Conservation (phyloP, 2,329 filamentous ascomycete genomes). For the Clonostachys solani region DNA sequence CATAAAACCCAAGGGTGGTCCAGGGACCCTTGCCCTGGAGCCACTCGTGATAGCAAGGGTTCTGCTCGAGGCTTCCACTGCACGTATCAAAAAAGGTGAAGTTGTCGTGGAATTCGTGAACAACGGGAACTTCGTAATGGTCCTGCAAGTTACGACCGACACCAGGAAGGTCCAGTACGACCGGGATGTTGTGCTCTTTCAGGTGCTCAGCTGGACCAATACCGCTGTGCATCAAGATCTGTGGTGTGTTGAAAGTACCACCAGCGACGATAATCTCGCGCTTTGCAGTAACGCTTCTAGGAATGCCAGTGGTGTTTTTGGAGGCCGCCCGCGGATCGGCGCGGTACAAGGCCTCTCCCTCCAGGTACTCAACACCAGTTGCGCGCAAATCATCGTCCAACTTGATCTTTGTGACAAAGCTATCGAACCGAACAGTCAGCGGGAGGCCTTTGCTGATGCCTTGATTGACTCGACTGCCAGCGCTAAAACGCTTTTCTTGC, state of each 20-base stretch:
- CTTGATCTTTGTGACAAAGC: slow-evolving; percentile 25
- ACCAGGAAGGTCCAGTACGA: slow-evolving; percentile 53
- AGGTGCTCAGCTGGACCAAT: slow-evolving; percentile 35
- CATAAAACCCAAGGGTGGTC: slow-evolving; percentile 6
- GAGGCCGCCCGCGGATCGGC: slow-evolving; percentile 31
- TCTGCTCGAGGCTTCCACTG: slow-evolving; percentile 4
- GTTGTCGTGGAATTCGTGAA: slow-evolving; percentile 21
- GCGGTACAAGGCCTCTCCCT: slow-evolving; percentile 32
- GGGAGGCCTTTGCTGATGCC: slow-evolving; percentile 10
- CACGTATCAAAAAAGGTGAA: slow-evolving; percentile 17
- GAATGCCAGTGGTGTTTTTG: slow-evolving; percentile 11
- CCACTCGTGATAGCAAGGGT: slow-evolving; percentile 8
- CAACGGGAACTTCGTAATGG: slow-evolving; percentile 22
- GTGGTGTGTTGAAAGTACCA: slow-evolving; percentile 40
- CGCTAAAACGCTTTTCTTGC: slow-evolving; percentile 45
- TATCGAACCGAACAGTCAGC: slow-evolving; percentile 13
- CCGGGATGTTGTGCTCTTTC: slow-evolving; percentile 36
- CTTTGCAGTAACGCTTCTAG: slow-evolving; percentile 20
- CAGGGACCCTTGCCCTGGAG: slow-evolving; percentile 18
- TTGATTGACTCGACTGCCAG: slow-evolving; percentile 49
- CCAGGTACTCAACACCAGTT: slow-evolving; percentile 34
- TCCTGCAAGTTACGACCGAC: slow-evolving; percentile 47
- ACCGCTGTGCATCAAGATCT: slow-evolving; percentile 40
- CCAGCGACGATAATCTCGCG: slow-evolving; percentile 43
- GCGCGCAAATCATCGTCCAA: slow-evolving; percentile 29